These are phyloP conservation scores for Mycena rosella DNA, from an alignment of 768 basidiomycete genomes.

Conservation along the genomic window DNA sequence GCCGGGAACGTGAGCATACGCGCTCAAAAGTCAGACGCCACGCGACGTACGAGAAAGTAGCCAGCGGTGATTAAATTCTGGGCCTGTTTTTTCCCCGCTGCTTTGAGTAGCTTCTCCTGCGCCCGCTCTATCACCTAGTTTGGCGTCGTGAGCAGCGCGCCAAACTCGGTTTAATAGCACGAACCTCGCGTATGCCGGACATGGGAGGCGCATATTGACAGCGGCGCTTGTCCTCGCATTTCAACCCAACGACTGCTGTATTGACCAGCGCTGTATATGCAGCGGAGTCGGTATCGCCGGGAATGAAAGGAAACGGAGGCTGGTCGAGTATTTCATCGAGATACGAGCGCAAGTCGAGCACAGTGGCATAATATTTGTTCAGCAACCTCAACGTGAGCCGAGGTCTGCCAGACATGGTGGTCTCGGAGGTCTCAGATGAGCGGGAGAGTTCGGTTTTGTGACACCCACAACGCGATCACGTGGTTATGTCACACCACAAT, in stretches of 20 bases:
- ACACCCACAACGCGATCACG: background rate
- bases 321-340: conserved; percentile 51
- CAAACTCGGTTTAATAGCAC: background rate
- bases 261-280: conserved; percentile 55
- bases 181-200: conserved; percentile 64
- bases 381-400: conserved; percentile 45
- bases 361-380: conserved; percentile 57
- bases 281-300: conserved; percentile 42
- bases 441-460: no score
- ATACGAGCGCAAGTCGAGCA: conserved; percentile 55
- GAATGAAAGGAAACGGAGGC: conserved; percentile 29
- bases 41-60: conserved; percentile 68
- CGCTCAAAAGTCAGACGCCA: background rate
- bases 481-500: background rate
- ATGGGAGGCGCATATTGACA: conserved; percentile 54
- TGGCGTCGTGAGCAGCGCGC: background rate
- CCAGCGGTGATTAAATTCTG: conserved; percentile 76
- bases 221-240: conserved; percentile 32
- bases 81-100: conserved; percentile 43
- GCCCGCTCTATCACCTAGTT: conserved; percentile 76
- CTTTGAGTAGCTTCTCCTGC: conserved; percentile 66
- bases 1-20: conserved; percentile 22
- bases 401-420: conserved; percentile 16
- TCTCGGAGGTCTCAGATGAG: background rate
- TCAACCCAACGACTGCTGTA: conserved; percentile 60